Conservation (phyloP, 345 rosid genomes). For the Sonneratia alba region DNA sequence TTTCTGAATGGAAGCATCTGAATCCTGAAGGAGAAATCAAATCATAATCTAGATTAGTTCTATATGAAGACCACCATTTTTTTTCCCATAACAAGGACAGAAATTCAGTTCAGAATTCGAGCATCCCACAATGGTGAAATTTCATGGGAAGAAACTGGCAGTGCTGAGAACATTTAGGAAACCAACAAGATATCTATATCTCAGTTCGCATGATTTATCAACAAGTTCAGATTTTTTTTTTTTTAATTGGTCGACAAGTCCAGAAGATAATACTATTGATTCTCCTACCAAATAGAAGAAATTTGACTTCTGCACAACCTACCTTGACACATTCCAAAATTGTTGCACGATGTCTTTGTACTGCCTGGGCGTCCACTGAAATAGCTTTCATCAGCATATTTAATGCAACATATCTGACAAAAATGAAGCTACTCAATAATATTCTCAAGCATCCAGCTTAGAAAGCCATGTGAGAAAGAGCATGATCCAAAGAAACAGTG, state of each 20-base stretch:
- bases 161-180: background rate
- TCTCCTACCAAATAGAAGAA: background rate
- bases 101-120: background rate
- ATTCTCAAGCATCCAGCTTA: background rate
- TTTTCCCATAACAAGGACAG: background rate
- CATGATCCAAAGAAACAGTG: background rate
- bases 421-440: conserved; percentile 10
- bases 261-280: background rate
- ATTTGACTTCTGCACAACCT: conserved; percentile 8
- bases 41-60: background rate
- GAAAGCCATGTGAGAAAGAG: background rate
- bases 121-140: background rate
- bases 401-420: conserved; percentile 81
- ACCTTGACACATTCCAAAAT: conserved; percentile 99
- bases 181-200: conserved; percentile 3
- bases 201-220: conserved; percentile 4
- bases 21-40: conserved; percentile 46
- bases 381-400: conserved; percentile 98
- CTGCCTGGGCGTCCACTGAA: conserved; percentile 82
- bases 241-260: too few species aligned
- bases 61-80: background rate
- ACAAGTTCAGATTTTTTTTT: background rate
- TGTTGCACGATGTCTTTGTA: conserved; percentile 91
- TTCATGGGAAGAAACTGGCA: background rate
- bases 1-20: conserved; percentile 97